Percentiles rank a stretch among this genome's conserved stretches.
Conservation (phyloP, 345 rosid genomes). For the Alliaria petiolata region DNA sequence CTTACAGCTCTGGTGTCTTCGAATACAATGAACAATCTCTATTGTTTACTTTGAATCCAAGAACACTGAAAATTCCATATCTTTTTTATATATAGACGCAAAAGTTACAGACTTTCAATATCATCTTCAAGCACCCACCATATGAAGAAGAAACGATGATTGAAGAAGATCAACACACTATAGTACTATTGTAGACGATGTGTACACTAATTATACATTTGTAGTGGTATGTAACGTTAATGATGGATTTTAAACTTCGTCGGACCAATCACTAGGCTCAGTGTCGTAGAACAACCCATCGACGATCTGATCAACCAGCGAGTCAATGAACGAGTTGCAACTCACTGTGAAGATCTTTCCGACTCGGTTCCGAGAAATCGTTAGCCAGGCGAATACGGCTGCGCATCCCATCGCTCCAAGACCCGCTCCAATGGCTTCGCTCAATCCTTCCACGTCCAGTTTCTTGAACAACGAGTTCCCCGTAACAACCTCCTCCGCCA, state of each 20-base stretch:
- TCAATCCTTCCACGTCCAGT: slow-evolving; percentile 71
- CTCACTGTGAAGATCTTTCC: slow-evolving; percentile 63
- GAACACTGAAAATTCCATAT: not conserved
- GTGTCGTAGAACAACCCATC: slow-evolving; percentile 88
- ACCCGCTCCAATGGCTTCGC: slow-evolving; percentile 61
- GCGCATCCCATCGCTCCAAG: slow-evolving; percentile 66
- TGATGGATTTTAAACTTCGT: slow-evolving; percentile 38
- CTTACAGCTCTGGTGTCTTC: not conserved
- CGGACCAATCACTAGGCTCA: slow-evolving; percentile 61
- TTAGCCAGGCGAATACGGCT: slow-evolving; percentile 73
- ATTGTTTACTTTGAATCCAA: not conserved
- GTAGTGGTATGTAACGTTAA: not conserved
- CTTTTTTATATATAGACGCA: not conserved
- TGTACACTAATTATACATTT: slow-evolving; percentile 6
- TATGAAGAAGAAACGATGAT: slow-evolving; percentile 10
- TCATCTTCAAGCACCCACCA: slow-evolving; percentile 23
- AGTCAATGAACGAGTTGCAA: slow-evolving; percentile 78
- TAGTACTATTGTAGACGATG: not conserved
- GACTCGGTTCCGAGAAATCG: slow-evolving; percentile 69
- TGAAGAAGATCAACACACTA: slow-evolving; percentile 2
- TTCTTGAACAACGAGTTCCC: slow-evolving; percentile 80
- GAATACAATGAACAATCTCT: not conserved
- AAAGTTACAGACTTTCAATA: slow-evolving; percentile 20
- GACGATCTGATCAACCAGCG: slow-evolving; percentile 76
- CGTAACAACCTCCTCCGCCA: slow-evolving; percentile 61